A percentile compares a stretch with the other conserved stretches of the same genome.
phyloP scores from a whole-genome alignment of 2,329 filamentous ascomycete genomes.

The Annulohypoxylon truncatum region DNA sequence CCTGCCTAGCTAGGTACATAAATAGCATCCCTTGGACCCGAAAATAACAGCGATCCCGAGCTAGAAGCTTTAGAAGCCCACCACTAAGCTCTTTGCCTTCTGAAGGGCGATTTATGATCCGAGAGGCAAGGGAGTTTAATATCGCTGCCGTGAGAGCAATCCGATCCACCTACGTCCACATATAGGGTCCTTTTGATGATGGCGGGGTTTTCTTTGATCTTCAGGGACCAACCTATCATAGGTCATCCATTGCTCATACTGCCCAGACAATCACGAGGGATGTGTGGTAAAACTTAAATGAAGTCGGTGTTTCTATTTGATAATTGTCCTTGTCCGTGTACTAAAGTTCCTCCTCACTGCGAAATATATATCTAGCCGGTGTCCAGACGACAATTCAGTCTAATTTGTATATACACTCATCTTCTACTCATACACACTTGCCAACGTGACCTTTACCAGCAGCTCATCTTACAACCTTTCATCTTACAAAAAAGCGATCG shows the following conservation, averaged over 20 bases:
- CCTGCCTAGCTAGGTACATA: not conserved
- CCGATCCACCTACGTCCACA: slow-evolving; percentile 46
- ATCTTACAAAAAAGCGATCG: not conserved
- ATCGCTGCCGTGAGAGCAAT: slow-evolving; percentile 42
- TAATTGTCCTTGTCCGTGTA: slow-evolving; percentile 1
- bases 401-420: slow-evolving; percentile 2
- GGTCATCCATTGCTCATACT: slow-evolving; percentile 35
- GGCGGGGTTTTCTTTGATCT: slow-evolving; percentile 44
- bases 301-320: slow-evolving; percentile 13
- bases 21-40: not conserved
- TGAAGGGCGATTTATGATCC: slow-evolving; percentile 48
- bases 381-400: slow-evolving; percentile 7
- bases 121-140: slow-evolving; percentile 33
- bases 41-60: slow-evolving; percentile 10
- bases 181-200: slow-evolving; percentile 31
- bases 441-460: no score
- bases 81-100: slow-evolving; percentile 4
- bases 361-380: slow-evolving; percentile 24
- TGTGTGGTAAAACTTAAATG: slow-evolving; percentile 36
- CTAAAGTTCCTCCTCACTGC: slow-evolving; percentile 3
- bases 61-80: slow-evolving; percentile 19
- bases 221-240: slow-evolving; percentile 38
- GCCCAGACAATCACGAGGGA: slow-evolving; percentile 25
- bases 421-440: slow-evolving; percentile 12
- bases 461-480: not conserved